These are phyloP conservation scores for Orbilia javanica DNA, from an alignment of 2,329 filamentous ascomycete species.

Conservation along the genomic window DNA sequence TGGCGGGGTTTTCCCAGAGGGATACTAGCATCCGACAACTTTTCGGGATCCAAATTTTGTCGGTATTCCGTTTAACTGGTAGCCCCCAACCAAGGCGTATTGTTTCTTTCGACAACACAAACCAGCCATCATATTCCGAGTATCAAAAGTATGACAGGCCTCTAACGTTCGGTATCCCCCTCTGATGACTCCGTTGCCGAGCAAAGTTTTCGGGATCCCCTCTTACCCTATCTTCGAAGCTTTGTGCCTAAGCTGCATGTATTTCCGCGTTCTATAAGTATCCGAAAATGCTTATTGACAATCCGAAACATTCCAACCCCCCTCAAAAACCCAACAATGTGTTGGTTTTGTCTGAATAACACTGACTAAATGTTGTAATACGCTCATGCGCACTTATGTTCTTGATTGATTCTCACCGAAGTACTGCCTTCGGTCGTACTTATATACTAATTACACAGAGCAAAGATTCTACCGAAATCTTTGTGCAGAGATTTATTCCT, in stretches of 20 bases:
- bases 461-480: no score
- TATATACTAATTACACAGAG: no score
- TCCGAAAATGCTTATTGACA: no score
- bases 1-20: background rate
- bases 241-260: background rate
- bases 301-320: background rate
- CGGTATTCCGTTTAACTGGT: background rate
- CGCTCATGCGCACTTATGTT: no score
- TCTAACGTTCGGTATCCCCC: background rate
- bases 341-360: constrained; percentile 2
- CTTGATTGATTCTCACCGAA: no score
- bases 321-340: background rate
- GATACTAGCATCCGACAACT: background rate
- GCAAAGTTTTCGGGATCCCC: background rate
- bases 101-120: background rate
- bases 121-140: background rate
- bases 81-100: background rate
- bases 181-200: background rate
- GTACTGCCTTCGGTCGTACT: no score
- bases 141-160: background rate
- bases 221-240: background rate
- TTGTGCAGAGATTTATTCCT: no score
- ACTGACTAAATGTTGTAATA: background rate
- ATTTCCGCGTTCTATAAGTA: background rate
- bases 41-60: background rate